Evolutionary conservation across 148 eudicot species (phyloP).

Genomic region (Vaccinium corymbosum): DNA sequence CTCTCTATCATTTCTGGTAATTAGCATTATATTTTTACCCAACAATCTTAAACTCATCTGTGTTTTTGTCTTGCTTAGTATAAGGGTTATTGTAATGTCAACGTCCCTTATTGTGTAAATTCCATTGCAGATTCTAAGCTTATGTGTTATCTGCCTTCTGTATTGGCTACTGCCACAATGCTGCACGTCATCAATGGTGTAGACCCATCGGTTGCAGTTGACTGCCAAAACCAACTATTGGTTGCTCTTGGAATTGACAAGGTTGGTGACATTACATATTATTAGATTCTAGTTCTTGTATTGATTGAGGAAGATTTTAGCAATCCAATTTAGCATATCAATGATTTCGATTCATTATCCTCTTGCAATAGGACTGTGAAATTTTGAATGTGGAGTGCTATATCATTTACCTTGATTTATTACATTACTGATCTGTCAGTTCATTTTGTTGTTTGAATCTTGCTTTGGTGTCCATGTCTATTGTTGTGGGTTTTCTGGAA

Average conservation of each 20-base stretch:
- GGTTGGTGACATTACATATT: conserved; percentile 26
- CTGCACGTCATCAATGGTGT: conserved; percentile 42
- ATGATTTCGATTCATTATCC: not conserved
- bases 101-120: not conserved
- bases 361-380: not conserved
- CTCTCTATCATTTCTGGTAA: conserved; percentile 52
- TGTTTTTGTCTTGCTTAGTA: not conserved
- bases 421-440: not conserved
- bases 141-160: conserved; percentile 58
- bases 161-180: conserved; percentile 63
- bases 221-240: conserved; percentile 48
- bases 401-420: not conserved
- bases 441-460: not conserved
- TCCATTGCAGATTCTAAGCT: conserved; percentile 53
- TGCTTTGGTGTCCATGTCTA: not conserved
- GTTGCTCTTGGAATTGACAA: conserved; percentile 44
- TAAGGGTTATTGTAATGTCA: not conserved
- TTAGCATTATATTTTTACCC: not conserved
- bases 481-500: not conserved
- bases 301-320: not conserved
- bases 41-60: not conserved
- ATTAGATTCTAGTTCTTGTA: not conserved
- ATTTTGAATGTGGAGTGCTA: not conserved
- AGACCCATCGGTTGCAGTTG: conserved; percentile 42
- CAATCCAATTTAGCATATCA: not conserved